Percentiles rank a stretch among this genome's conserved stretches.
phyloP scores from a whole-genome alignment of 768 basidiomycete species.

The Collybiopsis confluens region DNA sequence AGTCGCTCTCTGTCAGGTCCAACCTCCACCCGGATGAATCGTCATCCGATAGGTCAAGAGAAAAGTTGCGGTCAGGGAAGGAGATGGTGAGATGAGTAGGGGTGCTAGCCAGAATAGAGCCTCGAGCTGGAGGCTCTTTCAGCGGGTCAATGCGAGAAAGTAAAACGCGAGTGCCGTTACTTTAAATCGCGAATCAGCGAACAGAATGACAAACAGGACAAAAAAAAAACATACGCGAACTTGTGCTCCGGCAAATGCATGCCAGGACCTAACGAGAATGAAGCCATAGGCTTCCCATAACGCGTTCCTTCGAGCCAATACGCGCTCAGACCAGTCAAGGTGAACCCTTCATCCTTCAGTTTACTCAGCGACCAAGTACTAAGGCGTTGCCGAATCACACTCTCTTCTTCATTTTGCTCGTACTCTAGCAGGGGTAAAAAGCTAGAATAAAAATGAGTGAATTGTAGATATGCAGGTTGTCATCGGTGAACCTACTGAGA shows the following conservation, averaged over 20 bases:
- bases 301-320: slow-evolving; percentile 66
- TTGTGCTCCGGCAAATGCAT: slow-evolving; percentile 57
- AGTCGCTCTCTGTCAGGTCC: slow-evolving; percentile 70
- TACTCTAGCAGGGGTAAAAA: slow-evolving; percentile 45
- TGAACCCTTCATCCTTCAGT: slow-evolving; percentile 68
- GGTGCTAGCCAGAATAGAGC: slow-evolving; percentile 47
- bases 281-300: slow-evolving; percentile 63
- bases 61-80: slow-evolving; percentile 39
- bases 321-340: slow-evolving; percentile 57
- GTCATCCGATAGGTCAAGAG: slow-evolving; percentile 26
- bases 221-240: slow-evolving; percentile 53
- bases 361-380: slow-evolving; percentile 60
- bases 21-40: slow-evolving; percentile 40
- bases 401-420: slow-evolving; percentile 65
- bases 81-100: slow-evolving; percentile 52
- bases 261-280: slow-evolving; percentile 63
- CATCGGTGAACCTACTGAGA: slow-evolving; percentile 37
- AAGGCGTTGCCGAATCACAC: slow-evolving; percentile 57
- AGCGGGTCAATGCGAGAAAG: slow-evolving; percentile 63
- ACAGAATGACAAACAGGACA: not conserved
- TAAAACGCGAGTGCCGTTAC: slow-evolving; percentile 67
- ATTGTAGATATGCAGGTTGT: not conserved
- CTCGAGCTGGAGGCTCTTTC: slow-evolving; percentile 46
- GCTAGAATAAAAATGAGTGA: slow-evolving; percentile 24
- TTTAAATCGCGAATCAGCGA: slow-evolving; percentile 21